Conservation (phyloP, 1,284 basidiomycete species). For the Macrocybe sp. region DNA sequence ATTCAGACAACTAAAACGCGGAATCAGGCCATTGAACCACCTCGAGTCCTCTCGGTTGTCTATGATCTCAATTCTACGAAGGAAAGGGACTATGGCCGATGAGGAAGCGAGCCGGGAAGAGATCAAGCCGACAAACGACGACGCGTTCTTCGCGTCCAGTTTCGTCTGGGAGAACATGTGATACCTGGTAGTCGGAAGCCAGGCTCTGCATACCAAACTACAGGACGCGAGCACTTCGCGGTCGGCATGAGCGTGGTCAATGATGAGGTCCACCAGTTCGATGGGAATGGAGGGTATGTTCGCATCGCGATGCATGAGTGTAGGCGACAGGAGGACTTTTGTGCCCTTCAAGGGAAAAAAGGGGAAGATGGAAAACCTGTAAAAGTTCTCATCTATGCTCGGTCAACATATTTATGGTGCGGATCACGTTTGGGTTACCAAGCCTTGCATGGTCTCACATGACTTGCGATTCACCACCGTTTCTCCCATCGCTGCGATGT, state of each 20-base stretch:
- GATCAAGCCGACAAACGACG: constrained; percentile 9
- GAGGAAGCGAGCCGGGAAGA: constrained; percentile 1
- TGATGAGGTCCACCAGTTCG: constrained; percentile 32
- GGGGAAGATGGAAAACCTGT: too few relatives aligned
- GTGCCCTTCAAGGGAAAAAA: too few relatives aligned
- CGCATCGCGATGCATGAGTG: too few relatives aligned
- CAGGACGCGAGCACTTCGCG: constrained; percentile 23
- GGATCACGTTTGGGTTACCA: too few relatives aligned
- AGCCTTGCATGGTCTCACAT: too few relatives aligned
- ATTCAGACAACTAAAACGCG: constrained; percentile 5
- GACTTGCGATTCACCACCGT: too few relatives aligned
- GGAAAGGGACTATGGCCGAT: constrained; percentile 9
- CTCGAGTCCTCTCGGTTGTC: constrained; percentile 8
- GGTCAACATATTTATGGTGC: too few relatives aligned
- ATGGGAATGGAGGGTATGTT: not conserved
- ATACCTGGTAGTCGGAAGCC: constrained; percentile 29
- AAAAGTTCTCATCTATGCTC: too few relatives aligned
- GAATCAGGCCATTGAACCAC: constrained; percentile 11
- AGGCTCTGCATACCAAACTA: constrained; percentile 29
- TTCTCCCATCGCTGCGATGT: too few relatives aligned
- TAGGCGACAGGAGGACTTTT: not conserved
- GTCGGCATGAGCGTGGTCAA: constrained; percentile 32
- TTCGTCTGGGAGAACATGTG: constrained; percentile 29
- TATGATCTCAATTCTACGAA: constrained; percentile 10
- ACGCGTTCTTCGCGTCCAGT: constrained; percentile 11